These are phyloP conservation scores for Coprinopsis marcescibilis DNA, from an alignment of 768 basidiomycete species.

Conservation along the genomic window DNA sequence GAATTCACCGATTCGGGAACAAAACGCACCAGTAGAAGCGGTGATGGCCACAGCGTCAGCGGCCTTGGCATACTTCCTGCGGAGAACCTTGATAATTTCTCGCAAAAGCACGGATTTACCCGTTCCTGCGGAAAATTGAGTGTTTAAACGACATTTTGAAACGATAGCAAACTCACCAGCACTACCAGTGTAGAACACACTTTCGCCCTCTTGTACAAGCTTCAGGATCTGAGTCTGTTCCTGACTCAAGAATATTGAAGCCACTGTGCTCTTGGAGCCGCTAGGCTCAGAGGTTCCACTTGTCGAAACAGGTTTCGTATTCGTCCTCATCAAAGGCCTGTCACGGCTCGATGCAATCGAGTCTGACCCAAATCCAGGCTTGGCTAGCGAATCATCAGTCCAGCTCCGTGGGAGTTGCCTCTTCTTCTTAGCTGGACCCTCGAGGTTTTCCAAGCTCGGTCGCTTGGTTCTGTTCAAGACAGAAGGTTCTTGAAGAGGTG, in stretches of 20 bases:
- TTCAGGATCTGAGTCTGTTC: conserved; percentile 84
- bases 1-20: not conserved
- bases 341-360: not conserved
- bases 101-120: conserved; percentile 94
- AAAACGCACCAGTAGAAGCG: conserved; percentile 75
- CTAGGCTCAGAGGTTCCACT: too few relatives aligned
- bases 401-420: conserved; percentile 51
- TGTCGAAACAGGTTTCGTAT: too few relatives aligned
- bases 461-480: conserved; percentile 26
- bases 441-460: conserved; percentile 21
- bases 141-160: not conserved
- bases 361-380: conserved; percentile 24
- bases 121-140: conserved; percentile 55
- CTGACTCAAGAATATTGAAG: conserved; percentile 61
- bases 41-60: conserved; percentile 85
- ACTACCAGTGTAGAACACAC: conserved; percentile 94
- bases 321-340: conserved; percentile 12
- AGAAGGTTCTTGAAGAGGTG: conserved; percentile 24
- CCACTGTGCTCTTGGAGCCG: conserved; percentile 24
- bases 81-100: conserved; percentile 79
- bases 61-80: conserved; percentile 43
- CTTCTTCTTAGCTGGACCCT: conserved; percentile 41
- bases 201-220: conserved; percentile 67
- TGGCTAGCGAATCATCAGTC: conserved; percentile 29
- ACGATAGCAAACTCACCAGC: conserved; percentile 61